phyloP scores from a whole-genome alignment of 2,329 filamentous ascomycete species.

The Hypoxylon sp. region DNA sequence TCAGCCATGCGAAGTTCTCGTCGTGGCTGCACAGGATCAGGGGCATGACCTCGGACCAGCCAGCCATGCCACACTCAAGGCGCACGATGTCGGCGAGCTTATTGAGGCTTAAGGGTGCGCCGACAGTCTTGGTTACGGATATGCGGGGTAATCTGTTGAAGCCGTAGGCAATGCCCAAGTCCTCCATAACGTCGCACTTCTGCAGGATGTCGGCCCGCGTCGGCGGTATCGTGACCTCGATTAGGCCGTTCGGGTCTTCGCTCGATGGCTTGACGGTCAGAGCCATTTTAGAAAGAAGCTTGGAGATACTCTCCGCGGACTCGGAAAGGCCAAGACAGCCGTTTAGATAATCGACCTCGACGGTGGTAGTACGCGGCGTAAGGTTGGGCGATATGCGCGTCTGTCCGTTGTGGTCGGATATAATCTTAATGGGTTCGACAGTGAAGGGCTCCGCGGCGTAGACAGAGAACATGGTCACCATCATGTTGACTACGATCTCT shows the following conservation, averaged over 20 bases:
- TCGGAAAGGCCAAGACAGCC: conserved; percentile 87
- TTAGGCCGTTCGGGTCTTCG: conserved; percentile 73
- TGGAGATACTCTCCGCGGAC: conserved; percentile 80
- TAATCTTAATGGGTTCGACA: conserved; percentile 91
- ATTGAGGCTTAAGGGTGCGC: conserved; percentile 90
- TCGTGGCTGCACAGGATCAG: conserved; percentile 97
- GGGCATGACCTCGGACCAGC: conserved; percentile 96
- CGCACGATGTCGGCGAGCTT: conserved; percentile 95
- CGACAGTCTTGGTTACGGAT: conserved; percentile 89
- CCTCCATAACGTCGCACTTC: conserved; percentile 98
- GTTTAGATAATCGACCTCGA: conserved; percentile 94
- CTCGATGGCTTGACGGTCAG: conserved; percentile 83
- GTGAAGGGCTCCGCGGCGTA: conserved; percentile 92
- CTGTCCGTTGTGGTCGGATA: conserved; percentile 90
- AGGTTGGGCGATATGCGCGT: conserved; percentile 87
- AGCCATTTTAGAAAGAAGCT: conserved; percentile 89
- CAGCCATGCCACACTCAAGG: conserved; percentile 89
- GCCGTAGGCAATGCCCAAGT: conserved; percentile 95
- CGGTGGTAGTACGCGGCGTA: conserved; percentile 80
- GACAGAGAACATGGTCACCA: conserved; percentile 96
- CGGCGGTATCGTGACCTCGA: conserved; percentile 87
- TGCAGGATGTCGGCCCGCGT: conserved; percentile 96
- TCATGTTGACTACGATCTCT: conserved; percentile 94
- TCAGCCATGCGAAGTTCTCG: conserved; percentile 96
- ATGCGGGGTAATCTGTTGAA: conserved; percentile 95